These are phyloP conservation scores for Epichloe amarillans DNA, from an alignment of 2,329 filamentous ascomycete genomes.

Conservation along the genomic window DNA sequence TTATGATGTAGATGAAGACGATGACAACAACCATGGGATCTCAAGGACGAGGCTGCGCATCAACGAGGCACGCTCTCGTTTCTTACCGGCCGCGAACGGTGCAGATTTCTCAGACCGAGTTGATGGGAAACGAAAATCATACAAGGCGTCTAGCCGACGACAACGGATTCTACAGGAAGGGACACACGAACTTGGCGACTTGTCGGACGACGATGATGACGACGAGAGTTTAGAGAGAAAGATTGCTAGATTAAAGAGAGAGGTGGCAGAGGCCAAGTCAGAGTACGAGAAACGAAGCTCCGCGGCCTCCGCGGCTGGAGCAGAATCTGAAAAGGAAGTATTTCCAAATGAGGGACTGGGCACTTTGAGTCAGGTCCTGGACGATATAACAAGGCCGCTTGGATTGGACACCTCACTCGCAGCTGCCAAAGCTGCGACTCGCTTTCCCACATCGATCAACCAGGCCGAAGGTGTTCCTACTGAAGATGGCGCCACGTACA, in stretches of 20 bases:
- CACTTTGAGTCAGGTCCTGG: conserved; percentile 58
- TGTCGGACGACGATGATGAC: conserved; percentile 60
- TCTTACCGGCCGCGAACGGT: conserved; percentile 58
- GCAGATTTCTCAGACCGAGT: conserved; percentile 88
- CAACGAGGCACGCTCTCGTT: conserved; percentile 66
- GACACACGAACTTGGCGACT: conserved; percentile 55
- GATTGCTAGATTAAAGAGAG: conserved; percentile 68
- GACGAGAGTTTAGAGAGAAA: conserved; percentile 65
- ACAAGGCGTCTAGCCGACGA: conserved; percentile 59
- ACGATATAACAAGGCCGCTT: conserved; percentile 40
- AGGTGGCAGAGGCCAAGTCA: conserved; percentile 61
- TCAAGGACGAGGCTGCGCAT: conserved; percentile 65
- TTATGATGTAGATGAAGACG: conserved; percentile 49
- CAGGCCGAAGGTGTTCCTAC: conserved; percentile 10
- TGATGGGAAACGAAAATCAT: conserved; percentile 68
- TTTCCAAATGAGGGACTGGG: conserved; percentile 29
- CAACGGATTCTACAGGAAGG: conserved; percentile 50
- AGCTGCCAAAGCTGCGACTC: conserved; percentile 5
- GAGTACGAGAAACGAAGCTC: conserved; percentile 44
- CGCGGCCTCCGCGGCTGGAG: conserved; percentile 31
- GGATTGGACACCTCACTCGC: conserved; percentile 7
- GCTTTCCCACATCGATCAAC: conserved; percentile 7
- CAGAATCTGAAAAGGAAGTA: conserved; percentile 34
- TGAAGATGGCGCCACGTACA: conserved; percentile 38
- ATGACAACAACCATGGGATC: conserved; percentile 50